Evolutionary conservation across 2,329 filamentous ascomycete species (phyloP).

Genomic region (Cordyceps fumosorosea): DNA sequence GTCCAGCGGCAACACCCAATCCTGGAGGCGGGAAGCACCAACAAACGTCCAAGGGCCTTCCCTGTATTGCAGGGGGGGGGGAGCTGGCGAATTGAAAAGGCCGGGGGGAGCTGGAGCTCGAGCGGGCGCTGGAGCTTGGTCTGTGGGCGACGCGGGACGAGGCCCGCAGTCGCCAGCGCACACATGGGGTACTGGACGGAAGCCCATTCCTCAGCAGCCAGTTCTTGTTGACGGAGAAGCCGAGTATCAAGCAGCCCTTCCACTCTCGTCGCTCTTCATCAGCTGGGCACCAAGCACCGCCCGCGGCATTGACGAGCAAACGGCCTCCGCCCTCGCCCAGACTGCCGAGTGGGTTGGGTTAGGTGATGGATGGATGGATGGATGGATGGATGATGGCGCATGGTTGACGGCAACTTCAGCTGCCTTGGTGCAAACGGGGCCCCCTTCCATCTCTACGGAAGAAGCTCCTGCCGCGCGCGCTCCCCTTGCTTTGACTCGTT

Average conservation of each 20-base stretch:
- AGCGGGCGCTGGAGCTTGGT: background rate
- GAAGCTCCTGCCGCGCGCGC: too few species aligned
- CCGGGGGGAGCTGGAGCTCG: background rate
- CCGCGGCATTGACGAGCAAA: background rate
- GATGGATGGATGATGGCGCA: background rate
- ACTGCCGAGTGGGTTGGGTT: background rate
- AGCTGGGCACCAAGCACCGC: background rate
- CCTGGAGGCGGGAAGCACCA: background rate
- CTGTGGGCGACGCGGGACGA: background rate
- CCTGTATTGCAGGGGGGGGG: background rate
- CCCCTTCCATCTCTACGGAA: background rate
- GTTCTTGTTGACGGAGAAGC: too few species aligned
- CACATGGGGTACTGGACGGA: background rate
- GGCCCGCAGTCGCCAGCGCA: background rate
- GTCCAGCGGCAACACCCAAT: background rate
- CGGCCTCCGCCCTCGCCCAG: background rate
- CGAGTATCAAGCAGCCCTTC: too few species aligned
- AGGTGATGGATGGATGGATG: background rate
- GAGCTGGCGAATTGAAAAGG: background rate
- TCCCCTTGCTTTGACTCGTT: too few species aligned
- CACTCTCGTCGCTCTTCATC: background rate
- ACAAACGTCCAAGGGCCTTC: background rate
- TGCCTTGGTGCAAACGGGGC: background rate
- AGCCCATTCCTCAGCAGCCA: background rate
- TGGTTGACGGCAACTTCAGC: background rate